Percentiles rank a stretch among this genome's conserved stretches.
Evolutionary conservation across 2,329 filamentous ascomycete genomes (phyloP).

Genomic region (Neoarthrinium moseri): DNA sequence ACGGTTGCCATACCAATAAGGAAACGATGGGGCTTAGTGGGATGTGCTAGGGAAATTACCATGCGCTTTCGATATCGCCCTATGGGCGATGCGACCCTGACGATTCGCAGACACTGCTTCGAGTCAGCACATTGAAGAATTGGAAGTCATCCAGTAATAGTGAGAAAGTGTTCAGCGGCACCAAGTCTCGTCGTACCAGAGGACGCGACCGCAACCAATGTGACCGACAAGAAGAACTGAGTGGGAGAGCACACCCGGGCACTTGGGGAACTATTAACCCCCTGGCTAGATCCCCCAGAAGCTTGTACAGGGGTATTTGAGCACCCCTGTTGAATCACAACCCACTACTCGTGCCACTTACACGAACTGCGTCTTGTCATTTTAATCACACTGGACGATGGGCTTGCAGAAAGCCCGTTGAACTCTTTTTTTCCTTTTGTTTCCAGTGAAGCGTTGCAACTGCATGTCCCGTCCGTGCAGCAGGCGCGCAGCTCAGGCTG

Average conservation of each 20-base stretch:
- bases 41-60: constrained; percentile 5
- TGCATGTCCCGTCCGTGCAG: constrained; percentile 1
- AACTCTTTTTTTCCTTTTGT: too few relatives aligned
- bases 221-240: too few relatives aligned
- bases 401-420: not conserved
- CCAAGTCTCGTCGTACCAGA: not conserved
- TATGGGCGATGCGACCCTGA: not conserved
- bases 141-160: not conserved
- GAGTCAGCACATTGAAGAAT: not conserved
- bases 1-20: not conserved
- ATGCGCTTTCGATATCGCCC: not conserved
- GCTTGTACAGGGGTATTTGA: not conserved
- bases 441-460: too few relatives aligned
- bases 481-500: too few relatives aligned
- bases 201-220: too few relatives aligned
- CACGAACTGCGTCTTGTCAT: not conserved
- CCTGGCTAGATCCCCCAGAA: not conserved
- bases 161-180: not conserved
- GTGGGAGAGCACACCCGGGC: too few relatives aligned
- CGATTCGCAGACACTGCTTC: constrained; percentile 3
- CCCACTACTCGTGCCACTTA: not conserved
- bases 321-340: not conserved
- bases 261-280: too few relatives aligned
- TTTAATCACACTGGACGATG: not conserved
- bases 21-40: not conserved